phyloP scores from a whole-genome alignment of 2,329 filamentous ascomycete genomes.

The Diaporthe ampelina region DNA sequence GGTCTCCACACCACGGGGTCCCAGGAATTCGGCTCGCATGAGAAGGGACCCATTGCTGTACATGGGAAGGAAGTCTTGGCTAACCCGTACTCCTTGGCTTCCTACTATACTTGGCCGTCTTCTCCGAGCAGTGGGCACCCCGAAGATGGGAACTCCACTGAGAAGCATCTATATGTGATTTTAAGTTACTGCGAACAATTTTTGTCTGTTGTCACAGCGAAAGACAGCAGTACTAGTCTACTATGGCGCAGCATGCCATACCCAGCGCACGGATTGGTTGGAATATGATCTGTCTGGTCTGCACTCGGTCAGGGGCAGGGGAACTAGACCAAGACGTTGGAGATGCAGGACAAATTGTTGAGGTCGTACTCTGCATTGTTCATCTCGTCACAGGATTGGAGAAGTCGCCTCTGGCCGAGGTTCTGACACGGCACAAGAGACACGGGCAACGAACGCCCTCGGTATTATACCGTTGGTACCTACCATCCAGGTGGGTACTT shows the following conservation, averaged over 20 bases:
- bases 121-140: constrained; percentile 12
- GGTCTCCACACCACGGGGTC: constrained; percentile 12
- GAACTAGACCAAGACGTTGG: background rate
- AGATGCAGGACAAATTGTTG: constrained; percentile 18
- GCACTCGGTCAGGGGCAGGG: constrained; percentile 15
- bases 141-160: background rate
- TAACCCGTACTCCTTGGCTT: background rate
- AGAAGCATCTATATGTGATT: background rate
- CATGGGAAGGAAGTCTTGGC: constrained; percentile 17
- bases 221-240: too few species aligned
- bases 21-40: constrained; percentile 28
- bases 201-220: background rate
- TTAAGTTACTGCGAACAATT: background rate
- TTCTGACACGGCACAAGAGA: constrained; percentile 13
- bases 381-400: constrained; percentile 15
- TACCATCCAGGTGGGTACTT: background rate
- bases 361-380: constrained; percentile 22
- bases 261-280: background rate
- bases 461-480: background rate
- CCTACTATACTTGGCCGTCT: background rate
- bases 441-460: background rate
- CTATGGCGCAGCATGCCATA: background rate
- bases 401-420: constrained; percentile 24
- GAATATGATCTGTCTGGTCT: background rate
- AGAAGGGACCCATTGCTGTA: constrained; percentile 8